phyloP scores from a whole-genome alignment of 2,329 filamentous ascomycete species.

The Byssothecium circinans region DNA sequence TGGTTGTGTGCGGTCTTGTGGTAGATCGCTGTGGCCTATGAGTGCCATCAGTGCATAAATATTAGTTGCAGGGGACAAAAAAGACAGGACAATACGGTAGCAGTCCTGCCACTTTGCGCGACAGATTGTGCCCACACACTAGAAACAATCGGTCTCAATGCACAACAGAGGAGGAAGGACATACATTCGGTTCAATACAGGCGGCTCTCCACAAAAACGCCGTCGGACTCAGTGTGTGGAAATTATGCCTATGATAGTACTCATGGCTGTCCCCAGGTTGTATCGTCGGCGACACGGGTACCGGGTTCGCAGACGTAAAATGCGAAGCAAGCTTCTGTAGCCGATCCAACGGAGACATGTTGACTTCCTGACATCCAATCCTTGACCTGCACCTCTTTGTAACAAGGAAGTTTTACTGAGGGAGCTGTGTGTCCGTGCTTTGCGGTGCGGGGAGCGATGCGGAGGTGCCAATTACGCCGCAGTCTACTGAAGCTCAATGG shows the following conservation, averaged over 20 bases:
- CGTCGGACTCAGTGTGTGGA: conserved; percentile 82
- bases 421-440: background rate
- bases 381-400: background rate
- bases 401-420: too few relatives aligned
- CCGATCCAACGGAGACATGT: conserved; percentile 21
- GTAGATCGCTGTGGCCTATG: conserved; percentile 75
- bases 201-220: conserved; percentile 85
- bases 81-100: too few relatives aligned
- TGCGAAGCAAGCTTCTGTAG: conserved; percentile 43
- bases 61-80: background rate
- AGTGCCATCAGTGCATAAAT: background rate
- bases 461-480: too few relatives aligned
- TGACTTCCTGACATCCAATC: background rate
- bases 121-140: too few relatives aligned
- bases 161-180: conserved; percentile 11
- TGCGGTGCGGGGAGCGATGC: background rate
- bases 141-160: background rate
- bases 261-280: conserved; percentile 39
- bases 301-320: conserved; percentile 36
- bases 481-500: background rate
- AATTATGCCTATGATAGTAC: conserved; percentile 57
- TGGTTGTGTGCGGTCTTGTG: conserved; percentile 80
- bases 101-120: too few relatives aligned
- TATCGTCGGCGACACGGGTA: conserved; percentile 41
- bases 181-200: conserved; percentile 76